Evolutionary conservation across 1,284 basidiomycete genomes (phyloP), one percentile per base, ranked within the genome.

Genomic region (Naganishia cerealis): DNA sequence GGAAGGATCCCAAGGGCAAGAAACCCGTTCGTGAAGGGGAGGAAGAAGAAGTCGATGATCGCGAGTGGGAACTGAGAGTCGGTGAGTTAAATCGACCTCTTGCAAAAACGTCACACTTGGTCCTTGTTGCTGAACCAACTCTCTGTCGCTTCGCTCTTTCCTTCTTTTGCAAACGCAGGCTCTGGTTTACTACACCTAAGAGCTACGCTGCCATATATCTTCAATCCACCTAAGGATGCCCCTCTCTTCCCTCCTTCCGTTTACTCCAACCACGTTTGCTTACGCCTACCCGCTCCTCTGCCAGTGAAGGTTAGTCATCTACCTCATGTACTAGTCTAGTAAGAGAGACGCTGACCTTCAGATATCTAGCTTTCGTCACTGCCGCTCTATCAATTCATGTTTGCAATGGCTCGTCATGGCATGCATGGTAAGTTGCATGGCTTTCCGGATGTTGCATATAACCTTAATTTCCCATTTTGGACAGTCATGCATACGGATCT

Each of bases 31-130:
- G 52, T 21, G 69, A 71, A 24, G 67, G 68, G 9, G 73, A 73
- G 21, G 77, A 79, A 56, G 74, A 73, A 43, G 75, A 75, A 66
- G 78, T 80, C n/a, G 74, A 75, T 65, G 79, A 81, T 69, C 66
- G 73, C 26, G 79, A 81, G 68, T 81, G 78, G 78, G 78, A 79
- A 67, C 75, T 81, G 57, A 67, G 79, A 65, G 78, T 79, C 29
- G 77, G 77, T 78, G 57, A 72, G 77, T 74, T 3, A 29, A 40
- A 24, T 21, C 61, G n/a, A 55, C 46, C 10, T 3, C 55, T 39
- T 39, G 1, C n/a, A 6, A 33, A 33, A 33, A 3, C 21, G 38
- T 5, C 4, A n/a, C 50, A 24, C 3, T 10, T 5, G 33, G 13
- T 24, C 48, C 12, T 24, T n/a, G 36, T 26, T 24, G 16, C 8